Percentiles rank a stretch among this genome's conserved stretches.
These are phyloP conservation scores for Brassica balearica DNA, from an alignment of 441 rosid genomes.

Conservation along the genomic window DNA sequence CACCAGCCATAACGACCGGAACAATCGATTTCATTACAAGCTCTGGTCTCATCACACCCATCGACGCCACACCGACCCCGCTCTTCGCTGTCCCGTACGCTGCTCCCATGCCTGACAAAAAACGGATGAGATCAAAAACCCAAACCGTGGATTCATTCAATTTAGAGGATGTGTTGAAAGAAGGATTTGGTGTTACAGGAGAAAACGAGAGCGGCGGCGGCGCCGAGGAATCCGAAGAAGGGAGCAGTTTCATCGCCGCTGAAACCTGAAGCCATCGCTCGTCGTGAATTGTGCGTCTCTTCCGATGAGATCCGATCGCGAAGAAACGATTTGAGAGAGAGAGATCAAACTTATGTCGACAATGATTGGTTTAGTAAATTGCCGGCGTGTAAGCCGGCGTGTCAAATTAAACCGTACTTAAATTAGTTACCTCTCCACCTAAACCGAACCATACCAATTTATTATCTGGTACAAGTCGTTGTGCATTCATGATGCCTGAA, in stretches of 20 bases:
- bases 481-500: no score
- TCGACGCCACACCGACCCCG: constrained; percentile 55
- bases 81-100: constrained; percentile 54
- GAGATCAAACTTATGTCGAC: constrained; percentile 4
- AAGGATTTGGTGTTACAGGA: constrained; percentile 19
- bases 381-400: constrained; percentile 21
- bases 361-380: constrained; percentile 24
- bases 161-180: background rate
- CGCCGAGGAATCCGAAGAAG: constrained; percentile 53
- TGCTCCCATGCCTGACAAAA: constrained; percentile 43
- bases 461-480: no score
- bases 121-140: background rate
- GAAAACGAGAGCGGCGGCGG: constrained; percentile 52
- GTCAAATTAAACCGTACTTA: background rate
- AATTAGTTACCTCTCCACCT: no score
- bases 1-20: constrained; percentile 59
- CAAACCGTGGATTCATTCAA: background rate
- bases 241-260: constrained; percentile 55
- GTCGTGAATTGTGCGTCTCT: constrained; percentile 13
- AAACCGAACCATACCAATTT: no score
- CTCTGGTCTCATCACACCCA: constrained; percentile 49
- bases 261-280: constrained; percentile 46
- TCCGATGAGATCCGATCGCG: constrained; percentile 40
- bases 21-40: constrained; percentile 55
- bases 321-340: constrained; percentile 26